phyloP scores from a whole-genome alignment of 345 rosid genomes.

The Corchorus olitorius region DNA sequence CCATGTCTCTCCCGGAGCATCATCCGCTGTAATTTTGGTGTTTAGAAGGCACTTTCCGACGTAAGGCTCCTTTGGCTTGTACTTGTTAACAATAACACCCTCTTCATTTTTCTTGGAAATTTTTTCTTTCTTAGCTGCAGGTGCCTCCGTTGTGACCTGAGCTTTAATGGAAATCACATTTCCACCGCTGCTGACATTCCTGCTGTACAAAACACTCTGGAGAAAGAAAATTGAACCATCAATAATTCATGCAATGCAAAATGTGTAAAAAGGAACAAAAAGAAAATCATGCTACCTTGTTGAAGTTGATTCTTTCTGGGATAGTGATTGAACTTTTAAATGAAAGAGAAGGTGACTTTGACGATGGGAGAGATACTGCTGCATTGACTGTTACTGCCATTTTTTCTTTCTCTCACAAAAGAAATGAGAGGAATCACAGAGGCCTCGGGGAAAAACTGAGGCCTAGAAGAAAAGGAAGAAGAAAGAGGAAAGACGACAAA shows the following conservation, averaged over 20 bases:
- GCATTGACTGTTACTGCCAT: slow-evolving; percentile 84
- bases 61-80: slow-evolving; percentile 85
- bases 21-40: slow-evolving; percentile 95
- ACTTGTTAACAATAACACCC: slow-evolving; percentile 79
- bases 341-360: slow-evolving; percentile 62
- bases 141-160: slow-evolving; percentile 83
- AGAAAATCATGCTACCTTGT: slow-evolving; percentile 55
- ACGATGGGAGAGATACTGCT: slow-evolving; percentile 73
- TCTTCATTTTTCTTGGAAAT: slow-evolving; percentile 82
- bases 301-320: slow-evolving; percentile 69
- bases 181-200: slow-evolving; percentile 50
- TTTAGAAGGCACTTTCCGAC: slow-evolving; percentile 79
- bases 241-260: slow-evolving; percentile 14
- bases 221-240: slow-evolving; percentile 4
- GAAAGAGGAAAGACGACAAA: background rate
- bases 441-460: background rate
- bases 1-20: slow-evolving; percentile 99
- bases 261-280: background rate
- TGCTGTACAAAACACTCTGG: slow-evolving; percentile 34
- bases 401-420: slow-evolving; percentile 3
- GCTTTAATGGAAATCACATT: slow-evolving; percentile 64
- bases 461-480: background rate
- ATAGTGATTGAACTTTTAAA: slow-evolving; percentile 51
- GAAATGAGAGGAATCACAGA: background rate
- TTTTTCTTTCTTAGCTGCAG: slow-evolving; percentile 65